Evolutionary conservation across 1,284 basidiomycete species (phyloP).

Genomic region (Rhodotorula glutinis): DNA sequence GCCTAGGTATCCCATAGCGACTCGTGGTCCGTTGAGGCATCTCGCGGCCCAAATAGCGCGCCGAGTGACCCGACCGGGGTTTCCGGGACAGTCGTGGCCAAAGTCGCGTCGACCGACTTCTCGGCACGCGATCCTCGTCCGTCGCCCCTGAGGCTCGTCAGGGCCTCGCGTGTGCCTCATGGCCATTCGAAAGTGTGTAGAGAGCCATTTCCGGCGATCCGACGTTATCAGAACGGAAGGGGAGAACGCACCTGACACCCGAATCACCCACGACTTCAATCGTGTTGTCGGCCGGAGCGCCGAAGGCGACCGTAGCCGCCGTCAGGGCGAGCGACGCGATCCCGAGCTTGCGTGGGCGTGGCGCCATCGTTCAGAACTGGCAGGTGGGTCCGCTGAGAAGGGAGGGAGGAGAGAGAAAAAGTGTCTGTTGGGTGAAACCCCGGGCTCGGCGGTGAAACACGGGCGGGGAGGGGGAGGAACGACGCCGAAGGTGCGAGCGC

Average conservation of each 20-base stretch:
- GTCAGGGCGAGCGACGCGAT: slow-evolving; percentile 18
- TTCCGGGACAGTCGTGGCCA: neutral
- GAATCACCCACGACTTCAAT: slow-evolving; percentile 42
- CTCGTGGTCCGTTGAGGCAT: no score
- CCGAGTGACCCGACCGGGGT: neutral
- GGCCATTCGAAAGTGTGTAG: neutral
- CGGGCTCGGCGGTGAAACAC: no score
- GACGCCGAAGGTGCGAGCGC: no score
- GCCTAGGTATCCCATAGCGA: no score
- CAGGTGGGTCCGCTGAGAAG: neutral
- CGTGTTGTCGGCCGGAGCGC: slow-evolving; percentile 39
- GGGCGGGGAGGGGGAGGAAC: no score
- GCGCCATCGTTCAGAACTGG: neutral
- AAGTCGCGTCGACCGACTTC: no score
- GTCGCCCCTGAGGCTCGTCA: no score
- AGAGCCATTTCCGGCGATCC: neutral
- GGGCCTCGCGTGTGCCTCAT: no score
- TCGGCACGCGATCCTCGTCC: no score
- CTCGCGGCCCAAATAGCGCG: neutral
- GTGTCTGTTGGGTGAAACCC: neutral
- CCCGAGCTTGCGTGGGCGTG: neutral
- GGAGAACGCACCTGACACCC: slow-evolving; percentile 40
- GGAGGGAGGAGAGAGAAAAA: neutral
- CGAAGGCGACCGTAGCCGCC: slow-evolving; percentile 5
- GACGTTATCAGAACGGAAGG: no score